These are phyloP conservation scores for Termitomyces sp. DNA, from an alignment of 768 basidiomycete genomes.

Conservation along the genomic window DNA sequence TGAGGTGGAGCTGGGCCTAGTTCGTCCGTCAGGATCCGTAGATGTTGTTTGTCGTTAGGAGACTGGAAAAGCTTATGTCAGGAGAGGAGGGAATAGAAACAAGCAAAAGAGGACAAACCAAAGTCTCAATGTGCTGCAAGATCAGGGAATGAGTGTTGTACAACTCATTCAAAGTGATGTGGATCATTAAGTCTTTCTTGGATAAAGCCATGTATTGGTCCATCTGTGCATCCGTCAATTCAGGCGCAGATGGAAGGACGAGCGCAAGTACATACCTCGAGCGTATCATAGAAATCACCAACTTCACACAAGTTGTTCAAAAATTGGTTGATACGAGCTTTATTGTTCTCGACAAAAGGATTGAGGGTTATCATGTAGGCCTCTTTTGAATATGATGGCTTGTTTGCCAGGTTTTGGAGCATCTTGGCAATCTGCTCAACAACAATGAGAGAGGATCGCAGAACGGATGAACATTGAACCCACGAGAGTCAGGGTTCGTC, in stretches of 20 bases:
- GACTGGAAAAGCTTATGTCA: constrained; percentile 46
- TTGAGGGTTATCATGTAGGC: constrained; percentile 98
- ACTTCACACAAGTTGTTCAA: constrained; percentile 97
- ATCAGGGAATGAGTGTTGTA: constrained; percentile 98
- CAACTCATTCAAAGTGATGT: constrained; percentile 97
- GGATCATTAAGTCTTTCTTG: constrained; percentile 97
- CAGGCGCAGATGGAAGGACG: not conserved
- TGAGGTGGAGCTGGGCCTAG: constrained; percentile 90
- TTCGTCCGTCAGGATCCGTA: constrained; percentile 95
- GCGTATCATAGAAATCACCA: constrained; percentile 97
- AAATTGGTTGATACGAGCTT: constrained; percentile 95
- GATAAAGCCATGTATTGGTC: constrained; percentile 99
- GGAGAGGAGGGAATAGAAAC: not conserved
- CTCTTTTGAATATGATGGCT: constrained; percentile 97
- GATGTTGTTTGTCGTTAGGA: constrained; percentile 95
- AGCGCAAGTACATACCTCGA: constrained; percentile 62
- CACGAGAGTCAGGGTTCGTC: constrained; percentile 88
- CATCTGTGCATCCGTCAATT: constrained; percentile 54
- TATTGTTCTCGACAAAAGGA: constrained; percentile 98
- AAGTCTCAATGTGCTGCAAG: constrained; percentile 88
- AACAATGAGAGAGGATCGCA: constrained; percentile 4
- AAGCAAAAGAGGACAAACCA: constrained; percentile 51
- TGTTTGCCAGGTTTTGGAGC: constrained; percentile 98
- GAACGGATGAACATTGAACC: constrained; percentile 13
- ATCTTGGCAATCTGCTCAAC: constrained; percentile 89